Conservation (phyloP, 2,329 filamentous ascomycete genomes). For the Pyrenophora graminea region DNA sequence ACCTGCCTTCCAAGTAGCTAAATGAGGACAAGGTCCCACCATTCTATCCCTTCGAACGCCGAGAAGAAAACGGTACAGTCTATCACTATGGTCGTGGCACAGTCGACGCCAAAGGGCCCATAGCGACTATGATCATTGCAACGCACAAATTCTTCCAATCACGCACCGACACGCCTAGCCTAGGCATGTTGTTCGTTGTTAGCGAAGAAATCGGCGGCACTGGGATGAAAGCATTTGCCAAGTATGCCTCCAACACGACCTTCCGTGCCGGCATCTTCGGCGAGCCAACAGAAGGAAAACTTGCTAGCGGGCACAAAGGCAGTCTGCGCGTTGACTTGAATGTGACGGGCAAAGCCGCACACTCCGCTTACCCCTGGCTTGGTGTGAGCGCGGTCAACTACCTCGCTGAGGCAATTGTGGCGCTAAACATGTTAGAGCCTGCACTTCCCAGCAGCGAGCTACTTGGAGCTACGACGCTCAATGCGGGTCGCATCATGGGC, state of each 20-base stretch:
- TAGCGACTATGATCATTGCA: slow-evolving; percentile 74
- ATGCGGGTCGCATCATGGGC: slow-evolving; percentile 76
- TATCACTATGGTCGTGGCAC: slow-evolving; percentile 66
- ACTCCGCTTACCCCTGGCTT: slow-evolving; percentile 88
- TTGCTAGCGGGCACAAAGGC: slow-evolving; percentile 90
- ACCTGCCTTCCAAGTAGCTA: neutral
- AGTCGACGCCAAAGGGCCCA: slow-evolving; percentile 60
- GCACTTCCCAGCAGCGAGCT: slow-evolving; percentile 50
- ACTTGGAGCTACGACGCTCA: slow-evolving; percentile 69
- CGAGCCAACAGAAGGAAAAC: slow-evolving; percentile 85
- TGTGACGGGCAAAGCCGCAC: slow-evolving; percentile 74
- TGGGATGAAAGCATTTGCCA: slow-evolving; percentile 67
- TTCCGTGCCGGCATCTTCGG: slow-evolving; percentile 82
- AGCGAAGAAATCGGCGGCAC: slow-evolving; percentile 80
- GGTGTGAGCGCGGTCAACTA: slow-evolving; percentile 82
- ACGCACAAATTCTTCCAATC: slow-evolving; percentile 57
- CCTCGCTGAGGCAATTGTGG: slow-evolving; percentile 70
- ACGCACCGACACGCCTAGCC: slow-evolving; percentile 45
- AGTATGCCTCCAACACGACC: slow-evolving; percentile 38
- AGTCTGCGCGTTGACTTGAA: slow-evolving; percentile 67
- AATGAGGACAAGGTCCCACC: slow-evolving; percentile 52
- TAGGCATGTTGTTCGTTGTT: slow-evolving; percentile 64
- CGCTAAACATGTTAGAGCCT: slow-evolving; percentile 57
- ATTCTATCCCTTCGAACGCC: slow-evolving; percentile 66
- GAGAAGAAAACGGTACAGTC: slow-evolving; percentile 57